Conservation (phyloP, 331 rosid genomes). For the Malus hybrid region DNA sequence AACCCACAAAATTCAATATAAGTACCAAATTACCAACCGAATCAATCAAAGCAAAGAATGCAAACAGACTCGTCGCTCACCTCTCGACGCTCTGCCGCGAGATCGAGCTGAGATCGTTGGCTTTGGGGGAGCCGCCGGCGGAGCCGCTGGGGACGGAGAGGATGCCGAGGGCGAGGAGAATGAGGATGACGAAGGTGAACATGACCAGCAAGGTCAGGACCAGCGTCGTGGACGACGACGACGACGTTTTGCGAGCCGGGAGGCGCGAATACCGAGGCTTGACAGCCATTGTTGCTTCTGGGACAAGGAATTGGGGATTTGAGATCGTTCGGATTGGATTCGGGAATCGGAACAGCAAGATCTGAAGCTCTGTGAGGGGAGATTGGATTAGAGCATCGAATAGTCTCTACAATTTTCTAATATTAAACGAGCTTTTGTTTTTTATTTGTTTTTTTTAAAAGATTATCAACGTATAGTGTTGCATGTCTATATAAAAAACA, state of each 20-base stretch:
- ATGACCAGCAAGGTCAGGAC: constrained; percentile 47
- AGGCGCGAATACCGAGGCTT: constrained; percentile 58
- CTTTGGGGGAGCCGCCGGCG: constrained; percentile 47
- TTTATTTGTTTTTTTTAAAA: too few species aligned
- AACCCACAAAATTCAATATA: not conserved
- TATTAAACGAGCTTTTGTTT: too few species aligned
- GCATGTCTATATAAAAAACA: too few species aligned
- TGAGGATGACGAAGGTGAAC: constrained; percentile 73
- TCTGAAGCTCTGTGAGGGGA: not conserved
- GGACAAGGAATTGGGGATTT: not conserved
- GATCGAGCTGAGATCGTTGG: constrained; percentile 83
- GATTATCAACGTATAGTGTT: too few species aligned
- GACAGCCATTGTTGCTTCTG: constrained; percentile 45
- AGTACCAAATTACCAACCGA: not conserved
- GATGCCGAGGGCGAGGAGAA: constrained; percentile 77
- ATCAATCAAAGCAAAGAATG: not conserved
- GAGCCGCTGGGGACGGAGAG: constrained; percentile 67
- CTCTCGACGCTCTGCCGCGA: constrained; percentile 34
- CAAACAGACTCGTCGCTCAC: constrained; percentile 12
- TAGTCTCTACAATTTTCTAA: not conserved
- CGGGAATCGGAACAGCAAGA: not conserved
- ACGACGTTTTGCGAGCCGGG: constrained; percentile 52
- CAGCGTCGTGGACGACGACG: constrained; percentile 37
- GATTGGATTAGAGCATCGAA: not conserved
- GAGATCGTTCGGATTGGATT: not conserved